phyloP scores from a whole-genome alignment of 768 basidiomycete species.

The Suillus hirtellus region DNA sequence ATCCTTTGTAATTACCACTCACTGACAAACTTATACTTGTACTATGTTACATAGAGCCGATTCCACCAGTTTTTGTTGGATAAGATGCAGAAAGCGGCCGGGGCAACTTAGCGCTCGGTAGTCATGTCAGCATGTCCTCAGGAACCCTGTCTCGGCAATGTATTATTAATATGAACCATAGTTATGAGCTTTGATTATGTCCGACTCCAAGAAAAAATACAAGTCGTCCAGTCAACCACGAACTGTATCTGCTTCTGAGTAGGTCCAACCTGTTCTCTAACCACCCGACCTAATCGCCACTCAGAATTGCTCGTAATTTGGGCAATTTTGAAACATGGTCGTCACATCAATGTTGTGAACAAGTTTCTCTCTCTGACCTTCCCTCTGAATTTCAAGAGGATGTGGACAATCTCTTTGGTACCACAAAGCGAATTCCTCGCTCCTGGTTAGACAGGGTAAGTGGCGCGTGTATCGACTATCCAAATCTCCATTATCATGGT shows the following conservation, averaged over 20 bases:
- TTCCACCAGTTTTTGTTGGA: neutral
- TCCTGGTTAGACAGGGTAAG: slow-evolving; percentile 45
- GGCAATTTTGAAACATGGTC: slow-evolving; percentile 54
- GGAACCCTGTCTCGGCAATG: neutral
- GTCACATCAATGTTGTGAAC: slow-evolving; percentile 48
- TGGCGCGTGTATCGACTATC: neutral
- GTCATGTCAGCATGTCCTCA: neutral
- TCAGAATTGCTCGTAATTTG: slow-evolving; percentile 50
- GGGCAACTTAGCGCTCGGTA: neutral
- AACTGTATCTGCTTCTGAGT: slow-evolving; percentile 51
- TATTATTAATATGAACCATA: slow-evolving; percentile 1
- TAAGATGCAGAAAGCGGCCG: no score
- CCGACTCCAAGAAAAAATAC: slow-evolving; percentile 16
- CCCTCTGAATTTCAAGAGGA: slow-evolving; percentile 40
- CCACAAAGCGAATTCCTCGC: slow-evolving; percentile 37
- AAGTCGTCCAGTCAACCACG: slow-evolving; percentile 29
- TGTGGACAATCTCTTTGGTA: slow-evolving; percentile 40
- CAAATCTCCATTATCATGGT: neutral
- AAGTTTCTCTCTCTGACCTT: slow-evolving; percentile 47
- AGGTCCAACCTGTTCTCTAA: slow-evolving; percentile 15
- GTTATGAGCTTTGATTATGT: neutral
- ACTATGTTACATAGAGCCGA: neutral
- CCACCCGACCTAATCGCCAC: slow-evolving; percentile 8
- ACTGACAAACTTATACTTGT: neutral
- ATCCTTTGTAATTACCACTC: neutral